Percentiles rank a stretch among this genome's conserved stretches.
These are phyloP conservation scores for Chytriomyces hyalinus DNA, from an alignment of 192 early-diverging fungal species.

Conservation along the genomic window DNA sequence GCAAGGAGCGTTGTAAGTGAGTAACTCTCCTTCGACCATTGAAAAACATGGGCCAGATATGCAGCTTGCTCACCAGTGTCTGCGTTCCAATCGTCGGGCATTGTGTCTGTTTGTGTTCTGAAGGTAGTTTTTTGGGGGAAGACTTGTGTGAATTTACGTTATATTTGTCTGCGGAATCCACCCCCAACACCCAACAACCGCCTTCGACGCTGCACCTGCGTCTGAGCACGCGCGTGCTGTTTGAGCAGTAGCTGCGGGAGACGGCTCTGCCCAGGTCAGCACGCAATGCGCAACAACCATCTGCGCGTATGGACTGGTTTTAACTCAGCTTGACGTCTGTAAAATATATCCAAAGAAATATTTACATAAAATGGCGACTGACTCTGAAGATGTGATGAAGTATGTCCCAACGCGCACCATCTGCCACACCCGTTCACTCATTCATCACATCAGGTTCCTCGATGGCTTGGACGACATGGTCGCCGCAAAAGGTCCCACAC, in stretches of 20 bases:
- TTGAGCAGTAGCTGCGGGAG: too few species aligned
- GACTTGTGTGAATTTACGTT: too few species aligned
- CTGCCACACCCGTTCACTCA: background rate
- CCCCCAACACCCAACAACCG: too few species aligned
- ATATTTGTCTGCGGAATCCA: too few species aligned
- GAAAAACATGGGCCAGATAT: background rate
- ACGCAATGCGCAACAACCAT: too few species aligned
- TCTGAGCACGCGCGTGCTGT: too few species aligned
- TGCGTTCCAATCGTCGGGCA: constrained; percentile 34
- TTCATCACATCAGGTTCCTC: constrained; percentile 26
- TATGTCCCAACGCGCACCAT: background rate
- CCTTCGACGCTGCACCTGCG: too few species aligned
- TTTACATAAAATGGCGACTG: constrained; percentile 1
- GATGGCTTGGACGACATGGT: constrained; percentile 27
- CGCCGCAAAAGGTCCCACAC: background rate
- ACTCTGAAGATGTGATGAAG: constrained; percentile 32
- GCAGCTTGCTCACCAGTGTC: constrained; percentile 15
- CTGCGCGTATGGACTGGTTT: too few species aligned
- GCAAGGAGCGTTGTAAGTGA: background rate
- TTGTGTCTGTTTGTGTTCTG: background rate
- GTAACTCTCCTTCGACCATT: background rate
- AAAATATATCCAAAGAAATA: background rate
- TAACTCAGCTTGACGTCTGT: too few species aligned
- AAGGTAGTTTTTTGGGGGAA: background rate
- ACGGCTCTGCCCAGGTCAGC: too few species aligned